Evolutionary conservation across 108 stramenopile genomes (phyloP).

Genomic region (Fragilariopsis cylindrus): DNA sequence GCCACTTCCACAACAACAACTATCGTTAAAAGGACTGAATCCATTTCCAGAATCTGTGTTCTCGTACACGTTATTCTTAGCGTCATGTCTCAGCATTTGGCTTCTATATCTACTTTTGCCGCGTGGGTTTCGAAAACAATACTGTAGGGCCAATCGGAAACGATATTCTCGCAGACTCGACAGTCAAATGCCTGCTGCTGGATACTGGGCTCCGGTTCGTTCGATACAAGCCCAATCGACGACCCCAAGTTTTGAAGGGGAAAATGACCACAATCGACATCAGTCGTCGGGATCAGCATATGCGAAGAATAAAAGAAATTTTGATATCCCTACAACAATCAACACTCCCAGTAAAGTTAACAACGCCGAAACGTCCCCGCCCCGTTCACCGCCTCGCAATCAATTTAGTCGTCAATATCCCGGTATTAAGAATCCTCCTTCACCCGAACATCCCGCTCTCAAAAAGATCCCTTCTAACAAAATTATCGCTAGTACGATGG

Average conservation of each 20-base stretch:
- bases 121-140: conserved; percentile 42
- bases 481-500: conserved; percentile 46
- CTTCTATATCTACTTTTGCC: conserved; percentile 47
- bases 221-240: background rate
- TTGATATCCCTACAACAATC: background rate
- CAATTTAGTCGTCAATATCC: background rate
- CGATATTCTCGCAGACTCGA: conserved; percentile 37
- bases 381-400: background rate
- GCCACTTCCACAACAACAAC: conserved; percentile 1
- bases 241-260: background rate
- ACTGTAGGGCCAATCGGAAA: conserved; percentile 41
- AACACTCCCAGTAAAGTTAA: background rate
- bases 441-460: conserved; percentile 43
- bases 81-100: conserved; percentile 19
- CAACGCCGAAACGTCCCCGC: background rate
- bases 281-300: no score
- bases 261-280: background rate
- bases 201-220: conserved; percentile 40
- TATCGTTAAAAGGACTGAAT: conserved; percentile 19
- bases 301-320: no score
- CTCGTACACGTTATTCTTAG: conserved; percentile 32
- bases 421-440: conserved; percentile 19
- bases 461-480: conserved; percentile 35
- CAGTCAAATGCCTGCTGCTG: conserved; percentile 34
- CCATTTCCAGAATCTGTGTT: conserved; percentile 25